Percentiles rank a stretch among this genome's conserved stretches.
Conservation (phyloP, 2,329 filamentous ascomycete species). For the Alternaria sp. region DNA sequence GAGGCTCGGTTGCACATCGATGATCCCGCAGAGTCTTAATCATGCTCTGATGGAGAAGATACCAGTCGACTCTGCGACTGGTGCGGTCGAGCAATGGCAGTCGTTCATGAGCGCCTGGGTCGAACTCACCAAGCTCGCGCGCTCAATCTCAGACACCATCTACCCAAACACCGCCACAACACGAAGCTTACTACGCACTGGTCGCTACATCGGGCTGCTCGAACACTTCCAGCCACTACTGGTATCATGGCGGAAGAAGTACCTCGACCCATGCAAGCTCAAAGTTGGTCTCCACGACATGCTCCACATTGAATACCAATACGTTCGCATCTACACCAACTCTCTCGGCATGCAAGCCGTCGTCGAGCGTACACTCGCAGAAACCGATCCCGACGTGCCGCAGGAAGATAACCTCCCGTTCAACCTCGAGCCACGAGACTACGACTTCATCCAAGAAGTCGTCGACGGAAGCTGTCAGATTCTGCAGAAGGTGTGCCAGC, state of each 20-base stretch:
- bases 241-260: constrained; percentile 50
- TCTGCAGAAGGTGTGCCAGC: constrained; percentile 56
- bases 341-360: constrained; percentile 63
- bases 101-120: constrained; percentile 61
- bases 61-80: constrained; percentile 46
- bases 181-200: constrained; percentile 52
- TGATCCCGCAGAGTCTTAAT: constrained; percentile 57
- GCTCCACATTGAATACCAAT: constrained; percentile 61
- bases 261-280: constrained; percentile 47
- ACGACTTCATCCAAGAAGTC: constrained; percentile 63
- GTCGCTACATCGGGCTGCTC: constrained; percentile 59
- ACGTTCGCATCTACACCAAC: constrained; percentile 53
- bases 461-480: constrained; percentile 62
- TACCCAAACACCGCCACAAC: constrained; percentile 55
- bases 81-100: constrained; percentile 55
- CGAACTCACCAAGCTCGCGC: constrained; percentile 53
- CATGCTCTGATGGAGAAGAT: constrained; percentile 50
- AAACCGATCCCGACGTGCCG: constrained; percentile 44
- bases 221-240: constrained; percentile 54
- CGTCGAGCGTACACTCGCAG: constrained; percentile 59
- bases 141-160: constrained; percentile 61
- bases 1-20: constrained; percentile 59
- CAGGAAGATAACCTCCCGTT: constrained; percentile 51
- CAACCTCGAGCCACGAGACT: constrained; percentile 58
- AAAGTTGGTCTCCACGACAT: constrained; percentile 54